Evolutionary conservation across 2,329 filamentous ascomycete genomes (phyloP).

Genomic region (Plenodomus biglobosus): DNA sequence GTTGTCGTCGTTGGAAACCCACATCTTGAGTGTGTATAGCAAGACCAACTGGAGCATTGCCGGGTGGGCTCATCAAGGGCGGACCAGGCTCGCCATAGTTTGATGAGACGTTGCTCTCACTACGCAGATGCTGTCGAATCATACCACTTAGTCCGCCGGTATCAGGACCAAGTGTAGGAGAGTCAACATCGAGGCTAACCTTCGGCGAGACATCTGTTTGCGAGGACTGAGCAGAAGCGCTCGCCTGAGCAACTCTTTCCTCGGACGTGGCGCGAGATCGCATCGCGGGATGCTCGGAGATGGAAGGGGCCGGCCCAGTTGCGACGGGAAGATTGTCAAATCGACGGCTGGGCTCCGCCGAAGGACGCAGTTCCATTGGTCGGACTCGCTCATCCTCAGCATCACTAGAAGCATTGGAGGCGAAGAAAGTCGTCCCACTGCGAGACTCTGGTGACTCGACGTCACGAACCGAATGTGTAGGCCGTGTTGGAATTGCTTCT

Average conservation of each 20-base stretch:
- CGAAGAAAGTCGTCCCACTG: slow-evolving; percentile 31
- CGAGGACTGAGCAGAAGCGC: slow-evolving; percentile 4
- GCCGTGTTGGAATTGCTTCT: slow-evolving; percentile 10
- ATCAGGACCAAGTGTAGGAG: slow-evolving; percentile 74
- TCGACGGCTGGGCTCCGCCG: slow-evolving; percentile 32
- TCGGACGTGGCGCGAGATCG: slow-evolving; percentile 36
- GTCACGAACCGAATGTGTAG: background rate
- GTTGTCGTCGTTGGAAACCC: slow-evolving; percentile 31
- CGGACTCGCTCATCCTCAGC: slow-evolving; percentile 31
- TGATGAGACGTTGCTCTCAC: slow-evolving; percentile 79
- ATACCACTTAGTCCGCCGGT: slow-evolving; percentile 71
- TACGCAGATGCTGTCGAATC: slow-evolving; percentile 80
- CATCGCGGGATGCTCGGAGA: slow-evolving; percentile 43
- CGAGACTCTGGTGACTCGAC: slow-evolving; percentile 20
- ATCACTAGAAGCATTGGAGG: slow-evolving; percentile 36
- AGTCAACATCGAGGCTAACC: slow-evolving; percentile 57
- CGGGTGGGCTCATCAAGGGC: slow-evolving; percentile 50
- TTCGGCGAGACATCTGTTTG: slow-evolving; percentile 15
- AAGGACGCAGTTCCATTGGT: slow-evolving; percentile 10
- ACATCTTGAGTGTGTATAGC: slow-evolving; percentile 39
- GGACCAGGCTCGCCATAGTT: slow-evolving; percentile 57
- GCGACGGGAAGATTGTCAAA: slow-evolving; percentile 40
- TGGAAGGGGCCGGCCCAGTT: slow-evolving; percentile 36
- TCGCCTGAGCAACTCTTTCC: slow-evolving; percentile 13
- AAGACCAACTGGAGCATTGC: slow-evolving; percentile 32